Base-by-base conservation (phyloP, 768 basidiomycete genomes). In the Suillus subaureus region DNA sequence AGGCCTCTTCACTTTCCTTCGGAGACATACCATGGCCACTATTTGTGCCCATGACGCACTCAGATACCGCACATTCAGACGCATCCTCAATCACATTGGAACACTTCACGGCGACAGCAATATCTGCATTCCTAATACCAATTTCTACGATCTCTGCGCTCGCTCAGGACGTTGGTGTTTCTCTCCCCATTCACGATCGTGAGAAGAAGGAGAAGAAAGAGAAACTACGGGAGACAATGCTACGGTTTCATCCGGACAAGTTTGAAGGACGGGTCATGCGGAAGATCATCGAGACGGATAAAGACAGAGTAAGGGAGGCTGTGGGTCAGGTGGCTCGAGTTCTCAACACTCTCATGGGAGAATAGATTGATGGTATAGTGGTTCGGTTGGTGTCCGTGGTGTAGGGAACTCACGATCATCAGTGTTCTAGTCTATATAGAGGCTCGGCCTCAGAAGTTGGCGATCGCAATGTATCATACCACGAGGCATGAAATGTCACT, bases 161-260 rank as follows among this genome's bases (percentile, higher is more conserved):
- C 21, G 11, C 40, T 26, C 64, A 45, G 40, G 64, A 45, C 4
- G 40, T 35, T 12, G 61, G 61, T 16, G 33, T 63, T 28, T 51
- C 63, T 54, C 62, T 68, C 52, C 56, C 61, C 23, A 61, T 68
- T 26, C 72, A 66, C 58, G 79, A 77, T 23, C 65, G 65, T 26
- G 72, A 74, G 40, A 85, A 80, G 74, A 85, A 82, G 72, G 80
- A 79, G 40, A 78, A 82, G 57, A 88, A 85, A 72, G 89, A 91
- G 23, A 87, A 82, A 67, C 70, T 92, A 54, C 80, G 88, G 69
- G 90, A 91, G 75, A 83, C 89, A 0, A 81, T 91, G 70, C 74
- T 92, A 31, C 87, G 90, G 23, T 93, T 90, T 73, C 91, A 93
- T 72, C 91, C 91, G 2, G 91, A 93, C 75, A 93, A 93, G 73